phyloP scores from a whole-genome alignment of 345 rosid genomes.

The Arabis hirsuta region DNA sequence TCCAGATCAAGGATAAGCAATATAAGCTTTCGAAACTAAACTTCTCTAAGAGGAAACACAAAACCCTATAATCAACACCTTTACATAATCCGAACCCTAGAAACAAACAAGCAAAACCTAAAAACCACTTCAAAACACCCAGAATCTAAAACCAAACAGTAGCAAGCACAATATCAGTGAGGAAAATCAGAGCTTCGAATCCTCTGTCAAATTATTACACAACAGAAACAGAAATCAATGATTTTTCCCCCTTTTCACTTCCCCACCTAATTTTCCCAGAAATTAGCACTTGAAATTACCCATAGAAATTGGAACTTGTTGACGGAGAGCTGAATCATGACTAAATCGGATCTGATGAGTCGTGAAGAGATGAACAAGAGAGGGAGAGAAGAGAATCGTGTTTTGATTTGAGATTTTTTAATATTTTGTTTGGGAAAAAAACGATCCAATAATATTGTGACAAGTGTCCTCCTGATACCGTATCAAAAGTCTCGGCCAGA shows the following conservation, averaged over 20 bases:
- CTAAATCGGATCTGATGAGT: too few relatives aligned
- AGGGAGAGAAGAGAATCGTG: too few relatives aligned
- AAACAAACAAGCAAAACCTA: conserved; percentile 29
- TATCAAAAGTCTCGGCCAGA: too few relatives aligned
- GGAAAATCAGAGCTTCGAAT: background rate
- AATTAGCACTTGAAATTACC: conserved; percentile 33
- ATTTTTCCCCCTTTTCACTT: conserved; percentile 24
- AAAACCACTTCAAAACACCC: conserved; percentile 28
- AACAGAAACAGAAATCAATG: conserved; percentile 4
- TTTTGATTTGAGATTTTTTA: too few relatives aligned
- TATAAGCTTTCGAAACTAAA: background rate
- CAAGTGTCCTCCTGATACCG: too few relatives aligned
- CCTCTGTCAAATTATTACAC: conserved; percentile 34
- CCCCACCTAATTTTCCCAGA: conserved; percentile 37
- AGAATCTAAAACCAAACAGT: conserved; percentile 43
- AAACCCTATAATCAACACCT: conserved; percentile 52
- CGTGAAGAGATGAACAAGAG: too few relatives aligned
- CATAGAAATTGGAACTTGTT: background rate
- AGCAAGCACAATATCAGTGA: background rate
- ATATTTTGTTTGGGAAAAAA: too few relatives aligned
- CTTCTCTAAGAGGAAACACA: conserved; percentile 23
- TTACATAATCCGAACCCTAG: conserved; percentile 39
- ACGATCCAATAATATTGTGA: too few relatives aligned
- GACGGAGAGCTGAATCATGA: too few relatives aligned
- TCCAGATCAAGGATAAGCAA: conserved; percentile 25